Evolutionary conservation across 371 early-diverging fungal species (phyloP), one percentile per base, ranked within the genome.

Genomic region (Mucor saturninus): DNA sequence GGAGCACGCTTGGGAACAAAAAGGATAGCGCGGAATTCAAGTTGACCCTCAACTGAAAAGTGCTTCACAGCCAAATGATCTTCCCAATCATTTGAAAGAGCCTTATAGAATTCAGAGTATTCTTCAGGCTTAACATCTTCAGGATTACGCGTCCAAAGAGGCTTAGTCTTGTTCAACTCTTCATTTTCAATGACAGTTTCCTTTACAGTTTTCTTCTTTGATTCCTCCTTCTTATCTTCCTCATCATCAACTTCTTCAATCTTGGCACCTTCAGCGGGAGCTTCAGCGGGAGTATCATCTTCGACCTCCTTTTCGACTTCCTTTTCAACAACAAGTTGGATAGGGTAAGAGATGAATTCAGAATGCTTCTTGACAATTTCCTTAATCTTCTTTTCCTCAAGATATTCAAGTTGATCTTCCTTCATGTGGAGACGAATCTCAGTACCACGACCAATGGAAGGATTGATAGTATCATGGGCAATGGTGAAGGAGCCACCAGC

Each of bases 251-350:
- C 72, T 61, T 81, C 89, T 56, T 80, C 83, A 51, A 81, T 83
- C 75, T 86, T 85, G 69, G 77, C 80, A 76, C 85, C 80, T 39
- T 83, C 86, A 29, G 78, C 83, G 30, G 76, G 70, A 15, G 21
- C 45, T 60, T 85, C 84, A 63, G 88, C 91, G 58, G 79, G 88
- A 53, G 86, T 90, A 64, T 90, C 93, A 51, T 85, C 92, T 63
- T 89, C 91, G 49, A 93, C 94, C 77, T 95, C 96, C 87, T 89
- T 94, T 83, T 96, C 80, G 15, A 76, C 67, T 61, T 80, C 80
- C 73, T 76, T 79, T 59, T 79, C 80, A 42, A 79, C 76, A 2
- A 73, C 61, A 5, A 79, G 62, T 46, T 79, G 75, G 55, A 79
- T 79, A 38, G 80, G 80, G 57, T 79, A 93, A 40, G 77, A 81